These are phyloP conservation scores for Cochlearia excelsa DNA, from an alignment of 345 rosid species.

Conservation along the genomic window DNA sequence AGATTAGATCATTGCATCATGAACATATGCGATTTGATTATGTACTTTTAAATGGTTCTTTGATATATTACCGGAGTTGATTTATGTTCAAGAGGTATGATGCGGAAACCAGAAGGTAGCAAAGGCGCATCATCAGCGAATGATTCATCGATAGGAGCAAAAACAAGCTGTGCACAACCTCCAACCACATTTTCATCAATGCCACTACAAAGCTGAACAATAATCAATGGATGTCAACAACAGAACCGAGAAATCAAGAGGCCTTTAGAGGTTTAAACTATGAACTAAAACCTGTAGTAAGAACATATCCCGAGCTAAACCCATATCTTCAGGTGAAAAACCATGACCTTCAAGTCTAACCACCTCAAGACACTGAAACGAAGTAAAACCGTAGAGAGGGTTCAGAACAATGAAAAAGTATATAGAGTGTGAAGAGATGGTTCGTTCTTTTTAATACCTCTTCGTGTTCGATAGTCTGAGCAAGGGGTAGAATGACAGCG, in stretches of 20 bases:
- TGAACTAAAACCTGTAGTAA: slow-evolving; percentile 62
- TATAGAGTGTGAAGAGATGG: neutral
- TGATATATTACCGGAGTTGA: slow-evolving; percentile 42
- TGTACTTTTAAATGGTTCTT: neutral
- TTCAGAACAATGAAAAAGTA: neutral
- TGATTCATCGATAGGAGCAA: slow-evolving; percentile 92
- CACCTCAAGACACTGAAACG: slow-evolving; percentile 75
- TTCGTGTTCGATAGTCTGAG: slow-evolving; percentile 88
- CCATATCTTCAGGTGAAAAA: slow-evolving; percentile 83
- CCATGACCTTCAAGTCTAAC: slow-evolving; percentile 89
- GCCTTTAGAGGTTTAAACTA: slow-evolving; percentile 2
- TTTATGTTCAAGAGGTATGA: slow-evolving; percentile 86
- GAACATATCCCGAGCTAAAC: slow-evolving; percentile 86
- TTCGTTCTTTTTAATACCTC: slow-evolving; percentile 50
- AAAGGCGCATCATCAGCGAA: slow-evolving; percentile 97
- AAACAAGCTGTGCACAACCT: slow-evolving; percentile 93
- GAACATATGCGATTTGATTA: neutral
- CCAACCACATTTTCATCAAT: slow-evolving; percentile 87
- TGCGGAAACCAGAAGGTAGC: slow-evolving; percentile 86
- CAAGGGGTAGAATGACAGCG: slow-evolving; percentile 90
- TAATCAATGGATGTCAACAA: slow-evolving; percentile 13
- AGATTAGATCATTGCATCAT: slow-evolving; percentile 8
- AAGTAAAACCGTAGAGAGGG: neutral
- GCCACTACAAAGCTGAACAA: slow-evolving; percentile 74
- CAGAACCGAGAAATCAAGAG: neutral